Evolutionary conservation across 2,329 filamentous ascomycete species (phyloP).

Genomic region (Graphilbum sp.): DNA sequence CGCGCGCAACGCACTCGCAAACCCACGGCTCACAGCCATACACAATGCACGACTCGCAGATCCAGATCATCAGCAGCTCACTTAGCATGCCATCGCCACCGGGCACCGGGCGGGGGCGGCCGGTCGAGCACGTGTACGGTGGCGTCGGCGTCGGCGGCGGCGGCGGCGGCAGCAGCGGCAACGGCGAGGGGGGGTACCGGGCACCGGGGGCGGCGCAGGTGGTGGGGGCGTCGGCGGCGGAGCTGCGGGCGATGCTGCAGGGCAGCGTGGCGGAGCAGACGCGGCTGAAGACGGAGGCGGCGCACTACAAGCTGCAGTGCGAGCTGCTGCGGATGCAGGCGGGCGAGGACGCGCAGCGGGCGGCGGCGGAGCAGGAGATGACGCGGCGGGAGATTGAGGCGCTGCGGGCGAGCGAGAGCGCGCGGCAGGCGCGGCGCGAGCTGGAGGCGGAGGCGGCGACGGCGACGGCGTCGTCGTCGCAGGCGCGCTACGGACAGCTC

Average conservation of each 20-base stretch:
- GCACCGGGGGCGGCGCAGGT: conserved; percentile 33
- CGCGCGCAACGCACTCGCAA: too few species aligned
- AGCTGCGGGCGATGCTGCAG: conserved; percentile 40
- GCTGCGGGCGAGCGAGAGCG: conserved; percentile 56
- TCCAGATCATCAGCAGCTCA: too few species aligned
- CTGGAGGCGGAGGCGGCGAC: conserved; percentile 20
- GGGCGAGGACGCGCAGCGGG: conserved; percentile 68
- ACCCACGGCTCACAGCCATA: too few species aligned
- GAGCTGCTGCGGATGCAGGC: conserved; percentile 73
- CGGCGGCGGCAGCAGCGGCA: conserved; percentile 10
- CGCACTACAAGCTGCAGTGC: conserved; percentile 83
- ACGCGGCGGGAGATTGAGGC: conserved; percentile 78
- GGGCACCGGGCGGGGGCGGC: too few species aligned
- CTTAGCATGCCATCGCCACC: too few species aligned
- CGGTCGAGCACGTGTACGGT: too few species aligned
- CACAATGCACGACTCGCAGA: too few species aligned
- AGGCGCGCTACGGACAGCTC: conserved; percentile 41
- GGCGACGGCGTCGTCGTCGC: conserved; percentile 23
- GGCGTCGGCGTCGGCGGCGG: too few species aligned
- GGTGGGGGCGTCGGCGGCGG: conserved; percentile 33
- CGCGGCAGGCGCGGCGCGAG: conserved; percentile 41
- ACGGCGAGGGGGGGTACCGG: conserved; percentile 21
- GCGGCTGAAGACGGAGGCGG: conserved; percentile 60
- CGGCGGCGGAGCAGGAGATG: conserved; percentile 84
- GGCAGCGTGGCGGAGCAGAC: conserved; percentile 37